Percentiles rank a stretch among this genome's conserved stretches.
phyloP scores from a whole-genome alignment of 257 asterid species.

The Agastache rugosa region DNA sequence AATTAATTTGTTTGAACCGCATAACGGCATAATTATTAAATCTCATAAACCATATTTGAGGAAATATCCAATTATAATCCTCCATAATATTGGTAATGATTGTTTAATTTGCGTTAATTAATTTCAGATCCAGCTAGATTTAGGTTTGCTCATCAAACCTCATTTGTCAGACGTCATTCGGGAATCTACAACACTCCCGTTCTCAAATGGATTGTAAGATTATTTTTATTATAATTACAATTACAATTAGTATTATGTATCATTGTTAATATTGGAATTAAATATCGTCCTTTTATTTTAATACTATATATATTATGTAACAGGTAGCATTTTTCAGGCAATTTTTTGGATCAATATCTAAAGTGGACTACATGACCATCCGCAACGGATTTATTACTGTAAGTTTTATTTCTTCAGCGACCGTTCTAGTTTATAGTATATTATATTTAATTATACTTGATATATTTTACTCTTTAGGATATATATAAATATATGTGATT shows the following conservation, averaged over 20 bases:
- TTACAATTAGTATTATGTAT: neutral
- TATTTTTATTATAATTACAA: neutral
- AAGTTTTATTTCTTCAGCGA: conserved; percentile 25
- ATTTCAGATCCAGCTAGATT: conserved; percentile 62
- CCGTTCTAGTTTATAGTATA: too few species aligned
- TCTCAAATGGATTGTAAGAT: conserved; percentile 65
- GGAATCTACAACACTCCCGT: conserved; percentile 56
- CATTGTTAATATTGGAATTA: neutral
- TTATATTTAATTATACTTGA: too few species aligned
- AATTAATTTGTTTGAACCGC: neutral
- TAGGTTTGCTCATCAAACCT: conserved; percentile 69
- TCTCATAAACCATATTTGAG: neutral
- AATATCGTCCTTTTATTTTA: neutral
- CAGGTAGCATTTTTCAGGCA: conserved; percentile 87
- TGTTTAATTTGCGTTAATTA: neutral
- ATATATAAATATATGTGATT: too few species aligned
- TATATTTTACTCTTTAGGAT: too few species aligned
- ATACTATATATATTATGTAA: conserved; percentile 14
- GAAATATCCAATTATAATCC: too few species aligned
- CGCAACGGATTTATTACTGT: conserved; percentile 80
- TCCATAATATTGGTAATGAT: neutral
- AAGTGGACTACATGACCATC: conserved; percentile 69
- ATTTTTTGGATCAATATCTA: conserved; percentile 69
- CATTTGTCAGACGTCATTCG: conserved; percentile 66
- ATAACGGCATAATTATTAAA: neutral